These are phyloP conservation scores for Penicillium paxilli DNA, from an alignment of 495 filamentous ascomycete genomes.

Conservation along the genomic window DNA sequence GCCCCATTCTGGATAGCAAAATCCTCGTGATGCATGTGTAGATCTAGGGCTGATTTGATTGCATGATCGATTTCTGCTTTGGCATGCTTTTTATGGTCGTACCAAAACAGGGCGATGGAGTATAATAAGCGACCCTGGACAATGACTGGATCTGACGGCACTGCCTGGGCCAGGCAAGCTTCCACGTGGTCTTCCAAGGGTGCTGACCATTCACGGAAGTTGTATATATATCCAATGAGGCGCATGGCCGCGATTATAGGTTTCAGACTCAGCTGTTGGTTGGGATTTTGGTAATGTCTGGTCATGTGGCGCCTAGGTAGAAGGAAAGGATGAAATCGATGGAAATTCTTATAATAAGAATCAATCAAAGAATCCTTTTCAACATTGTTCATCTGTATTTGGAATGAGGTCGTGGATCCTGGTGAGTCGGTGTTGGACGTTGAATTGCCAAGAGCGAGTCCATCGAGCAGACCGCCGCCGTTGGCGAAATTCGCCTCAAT, in stretches of 20 bases:
- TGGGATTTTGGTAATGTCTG: constrained; percentile 19
- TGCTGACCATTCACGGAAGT: constrained; percentile 18
- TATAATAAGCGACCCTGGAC: constrained; percentile 34
- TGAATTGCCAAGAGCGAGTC: neutral
- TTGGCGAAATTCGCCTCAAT: constrained; percentile 1
- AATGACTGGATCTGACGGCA: constrained; percentile 41
- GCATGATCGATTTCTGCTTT: constrained; percentile 23
- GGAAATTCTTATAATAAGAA: constrained; percentile 33
- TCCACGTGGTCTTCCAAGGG: constrained; percentile 21
- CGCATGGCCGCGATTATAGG: constrained; percentile 25
- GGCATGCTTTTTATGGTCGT: constrained; percentile 24
- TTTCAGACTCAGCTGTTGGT: constrained; percentile 11
- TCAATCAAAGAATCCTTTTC: constrained; percentile 24
- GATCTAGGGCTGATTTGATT: constrained; percentile 38
- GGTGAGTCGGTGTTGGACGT: neutral
- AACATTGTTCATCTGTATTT: constrained; percentile 4
- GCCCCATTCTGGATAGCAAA: constrained; percentile 19
- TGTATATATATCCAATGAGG: constrained; percentile 27
- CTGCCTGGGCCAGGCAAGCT: constrained; percentile 55
- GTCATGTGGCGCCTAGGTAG: constrained; percentile 18
- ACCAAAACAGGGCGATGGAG: constrained; percentile 35
- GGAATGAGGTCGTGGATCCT: neutral
- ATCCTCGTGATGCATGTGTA: constrained; percentile 21
- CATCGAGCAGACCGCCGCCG: neutral
- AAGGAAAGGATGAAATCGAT: constrained; percentile 27